Percentiles rank a stretch among this genome's conserved stretches.
Conservation (phyloP, 2,329 filamentous ascomycete genomes). For the Neofusicoccum laricinum region DNA sequence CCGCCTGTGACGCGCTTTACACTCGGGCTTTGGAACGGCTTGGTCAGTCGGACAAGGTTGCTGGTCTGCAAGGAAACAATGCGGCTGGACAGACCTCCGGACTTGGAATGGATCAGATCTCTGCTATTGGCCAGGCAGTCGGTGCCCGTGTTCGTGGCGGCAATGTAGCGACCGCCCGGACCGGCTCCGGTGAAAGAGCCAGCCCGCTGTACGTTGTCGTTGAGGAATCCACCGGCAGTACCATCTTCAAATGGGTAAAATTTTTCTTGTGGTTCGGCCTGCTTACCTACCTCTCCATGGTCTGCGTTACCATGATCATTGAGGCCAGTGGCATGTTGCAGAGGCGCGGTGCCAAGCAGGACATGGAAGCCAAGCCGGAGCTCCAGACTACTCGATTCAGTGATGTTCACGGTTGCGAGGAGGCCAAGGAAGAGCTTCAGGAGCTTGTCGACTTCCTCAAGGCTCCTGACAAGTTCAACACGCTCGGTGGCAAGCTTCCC, state of each 20-base stretch:
- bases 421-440: constrained; percentile 96
- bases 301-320: constrained; percentile 76
- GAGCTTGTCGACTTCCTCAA: constrained; percentile 95
- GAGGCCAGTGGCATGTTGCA: constrained; percentile 78
- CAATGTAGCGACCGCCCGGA: constrained; percentile 57
- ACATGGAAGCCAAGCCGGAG: constrained; percentile 86
- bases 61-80: constrained; percentile 25
- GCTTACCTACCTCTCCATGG: constrained; percentile 73
- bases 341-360: constrained; percentile 68
- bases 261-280: constrained; percentile 78
- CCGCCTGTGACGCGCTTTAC: constrained; percentile 75
- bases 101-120: constrained; percentile 55
- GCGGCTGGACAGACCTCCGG: background rate
- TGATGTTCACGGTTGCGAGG: constrained; percentile 95
- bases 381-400: constrained; percentile 87
- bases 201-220: constrained; percentile 94
- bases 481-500: constrained; percentile 90
- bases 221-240: constrained; percentile 77
- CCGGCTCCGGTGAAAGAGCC: constrained; percentile 69
- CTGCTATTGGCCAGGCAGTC: constrained; percentile 78
- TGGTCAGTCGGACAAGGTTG: constrained; percentile 45
- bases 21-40: constrained; percentile 67
- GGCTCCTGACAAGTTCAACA: constrained; percentile 89
- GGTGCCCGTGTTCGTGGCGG: constrained; percentile 68
- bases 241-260: constrained; percentile 87